These are phyloP conservation scores for Linanthus parryae DNA, from an alignment of 148 eudicot genomes.

Conservation along the genomic window DNA sequence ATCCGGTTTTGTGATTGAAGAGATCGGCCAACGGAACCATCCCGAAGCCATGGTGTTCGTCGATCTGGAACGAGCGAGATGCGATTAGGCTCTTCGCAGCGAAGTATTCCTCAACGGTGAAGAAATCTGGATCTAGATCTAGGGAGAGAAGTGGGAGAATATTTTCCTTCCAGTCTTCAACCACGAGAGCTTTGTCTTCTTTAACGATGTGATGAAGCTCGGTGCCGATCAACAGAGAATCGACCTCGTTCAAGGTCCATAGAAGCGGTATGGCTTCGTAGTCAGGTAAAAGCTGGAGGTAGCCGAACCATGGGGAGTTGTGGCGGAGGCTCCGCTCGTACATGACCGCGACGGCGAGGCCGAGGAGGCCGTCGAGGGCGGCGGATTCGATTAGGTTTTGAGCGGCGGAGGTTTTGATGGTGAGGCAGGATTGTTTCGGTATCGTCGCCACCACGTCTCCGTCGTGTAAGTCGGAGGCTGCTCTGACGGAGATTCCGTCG, in stretches of 20 bases:
- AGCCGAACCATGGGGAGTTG: constrained; percentile 62
- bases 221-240: constrained; percentile 59
- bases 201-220: constrained; percentile 87
- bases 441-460: constrained; percentile 74
- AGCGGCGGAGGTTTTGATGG: constrained; percentile 55
- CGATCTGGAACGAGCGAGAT: constrained; percentile 86
- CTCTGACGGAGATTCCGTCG: constrained; percentile 36
- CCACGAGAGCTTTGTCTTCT: constrained; percentile 73
- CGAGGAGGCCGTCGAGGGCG: constrained; percentile 50
- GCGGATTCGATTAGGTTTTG: constrained; percentile 42
- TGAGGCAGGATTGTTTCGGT: constrained; percentile 68
- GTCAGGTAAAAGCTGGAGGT: constrained; percentile 58
- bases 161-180: constrained; percentile 78
- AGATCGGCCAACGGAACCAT: constrained; percentile 99
- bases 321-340: constrained; percentile 67
- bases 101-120: constrained; percentile 60
- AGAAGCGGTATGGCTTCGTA: constrained; percentile 55
- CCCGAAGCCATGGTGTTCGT: constrained; percentile 79
- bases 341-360: constrained; percentile 71
- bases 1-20: constrained; percentile 96
- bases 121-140: constrained; percentile 48
- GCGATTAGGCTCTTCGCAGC: constrained; percentile 91
- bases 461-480: constrained; percentile 47
- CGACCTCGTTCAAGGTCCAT: constrained; percentile 61
- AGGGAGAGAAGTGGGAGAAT: constrained; percentile 55